Base-by-base conservation (phyloP, 164 flowering plant species). In the Sedum album region DNA sequence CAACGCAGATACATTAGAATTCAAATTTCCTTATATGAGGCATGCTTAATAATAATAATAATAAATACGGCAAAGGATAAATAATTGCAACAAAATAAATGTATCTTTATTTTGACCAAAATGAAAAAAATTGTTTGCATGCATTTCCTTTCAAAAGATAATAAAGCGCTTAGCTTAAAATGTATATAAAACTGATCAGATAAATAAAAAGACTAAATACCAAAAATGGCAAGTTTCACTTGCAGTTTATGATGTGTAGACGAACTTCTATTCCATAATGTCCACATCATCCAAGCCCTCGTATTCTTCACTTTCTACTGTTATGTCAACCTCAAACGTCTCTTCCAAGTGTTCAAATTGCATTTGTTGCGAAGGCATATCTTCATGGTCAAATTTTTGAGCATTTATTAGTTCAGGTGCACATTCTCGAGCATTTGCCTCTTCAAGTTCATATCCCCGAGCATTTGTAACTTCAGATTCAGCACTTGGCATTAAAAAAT, bases 221-320 rank as follows among this genome's bases (percentile, higher is more conserved):
- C 61, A 55, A 55, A 55, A 55, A 18, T 57, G 17, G 11, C 62
- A 57, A 57, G 33, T 0, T 14, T 57, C 20, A 57, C 20, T 57
- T 28, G 62, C 62, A 13, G 11, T 57, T 28, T 28, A 2, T 26
- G 20, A 13, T 28, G 62, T 6, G 30, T 55, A 23, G 13, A 13
- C 23, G 9, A n/a, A n/a, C n/a, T 55, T 57, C 62, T 57, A 57
- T 57, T 30, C 31, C 62, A 57, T 57, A 57, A 57, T 57, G n/a
- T 57, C 62, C 33, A 57, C 62, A 7, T 57, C 62, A 57, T 57
- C 62, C 33, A 57, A 28, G 33, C 33, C 62, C 33, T 26, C 33
- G 20, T 57, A 28, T 3, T 57, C 28, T 21, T 51, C 62, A 57
- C 33, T 28, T 57, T 28, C 62, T 20, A 57, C 13, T 2, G 62